These are phyloP conservation scores for Pseudocercospora pini-densiflorae DNA, from an alignment of 2,329 filamentous ascomycete genomes.

Conservation along the genomic window DNA sequence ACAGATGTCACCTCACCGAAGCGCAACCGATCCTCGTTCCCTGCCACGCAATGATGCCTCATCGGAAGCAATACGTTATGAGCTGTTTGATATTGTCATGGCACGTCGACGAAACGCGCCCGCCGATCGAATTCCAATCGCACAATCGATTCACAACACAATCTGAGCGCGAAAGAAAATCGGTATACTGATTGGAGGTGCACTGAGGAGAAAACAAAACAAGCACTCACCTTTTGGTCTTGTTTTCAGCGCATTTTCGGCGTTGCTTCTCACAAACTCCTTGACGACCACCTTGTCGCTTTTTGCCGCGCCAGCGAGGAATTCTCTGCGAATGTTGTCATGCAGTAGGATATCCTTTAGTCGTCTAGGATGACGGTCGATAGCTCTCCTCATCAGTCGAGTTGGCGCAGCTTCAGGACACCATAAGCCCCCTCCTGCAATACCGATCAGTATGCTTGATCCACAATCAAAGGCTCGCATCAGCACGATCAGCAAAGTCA, in stretches of 20 bases:
- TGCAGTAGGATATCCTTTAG: conserved; percentile 71
- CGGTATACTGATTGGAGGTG: not conserved
- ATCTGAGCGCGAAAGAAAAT: not conserved
- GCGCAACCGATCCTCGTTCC: not conserved
- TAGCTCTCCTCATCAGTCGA: conserved; percentile 69
- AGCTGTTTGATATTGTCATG: not conserved
- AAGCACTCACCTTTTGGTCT: conserved; percentile 74
- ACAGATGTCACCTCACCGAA: not conserved
- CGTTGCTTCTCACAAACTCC: conserved; percentile 72
- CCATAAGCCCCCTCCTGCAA: conserved; percentile 76
- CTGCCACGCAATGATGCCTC: not conserved
- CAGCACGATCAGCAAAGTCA: not conserved
- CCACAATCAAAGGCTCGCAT: not conserved
- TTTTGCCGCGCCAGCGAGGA: conserved; percentile 58
- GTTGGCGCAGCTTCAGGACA: conserved; percentile 72
- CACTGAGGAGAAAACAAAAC: not conserved
- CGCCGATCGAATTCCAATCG: not conserved
- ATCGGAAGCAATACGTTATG: not conserved
- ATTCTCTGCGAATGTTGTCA: conserved; percentile 64
- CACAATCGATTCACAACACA: not conserved
- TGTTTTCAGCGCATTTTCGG: conserved; percentile 78
- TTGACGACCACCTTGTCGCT: conserved; percentile 51
- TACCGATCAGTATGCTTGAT: not conserved
- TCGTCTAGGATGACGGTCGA: conserved; percentile 72
- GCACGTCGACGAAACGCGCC: not conserved